Conservation (phyloP, 2,329 filamentous ascomycete genomes). For the Epichloe hybrida region DNA sequence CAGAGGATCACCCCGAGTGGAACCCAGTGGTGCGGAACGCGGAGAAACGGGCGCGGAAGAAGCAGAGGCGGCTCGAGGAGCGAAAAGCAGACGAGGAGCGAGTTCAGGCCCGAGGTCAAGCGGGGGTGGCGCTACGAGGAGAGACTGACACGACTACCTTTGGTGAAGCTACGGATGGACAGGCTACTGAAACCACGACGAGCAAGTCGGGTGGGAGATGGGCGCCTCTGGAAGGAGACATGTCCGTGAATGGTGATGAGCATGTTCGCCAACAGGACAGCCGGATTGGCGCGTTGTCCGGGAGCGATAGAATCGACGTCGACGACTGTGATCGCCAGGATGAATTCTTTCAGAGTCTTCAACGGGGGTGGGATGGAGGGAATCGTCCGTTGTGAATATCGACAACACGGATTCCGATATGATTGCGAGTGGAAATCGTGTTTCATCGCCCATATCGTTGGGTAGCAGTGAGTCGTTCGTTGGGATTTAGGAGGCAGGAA, state of each 20-base stretch:
- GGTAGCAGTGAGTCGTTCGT: too few relatives aligned
- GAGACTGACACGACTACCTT: background rate
- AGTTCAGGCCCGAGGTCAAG: background rate
- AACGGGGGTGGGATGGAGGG: background rate
- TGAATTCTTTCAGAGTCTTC: background rate
- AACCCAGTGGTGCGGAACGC: background rate
- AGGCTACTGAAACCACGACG: background rate
- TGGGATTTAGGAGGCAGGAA: too few relatives aligned
- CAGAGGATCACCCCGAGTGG: background rate
- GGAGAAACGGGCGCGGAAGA: slow-evolving; percentile 2
- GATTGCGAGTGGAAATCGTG: background rate
- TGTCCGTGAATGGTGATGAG: too few relatives aligned
- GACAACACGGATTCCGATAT: too few relatives aligned
- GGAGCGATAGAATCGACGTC: too few relatives aligned
- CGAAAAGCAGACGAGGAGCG: background rate
- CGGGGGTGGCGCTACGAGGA: background rate
- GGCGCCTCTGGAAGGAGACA: too few relatives aligned
- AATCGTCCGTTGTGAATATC: background rate
- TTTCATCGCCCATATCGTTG: too few relatives aligned
- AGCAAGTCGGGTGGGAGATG: too few relatives aligned
- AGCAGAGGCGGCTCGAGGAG: background rate
- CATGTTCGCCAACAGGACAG: too few relatives aligned
- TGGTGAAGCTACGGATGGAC: background rate
- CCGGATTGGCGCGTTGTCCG: too few relatives aligned
- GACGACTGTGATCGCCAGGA: background rate